Conservation (phyloP, 2,329 filamentous ascomycete genomes). For the Penicillium hesseltinei region DNA sequence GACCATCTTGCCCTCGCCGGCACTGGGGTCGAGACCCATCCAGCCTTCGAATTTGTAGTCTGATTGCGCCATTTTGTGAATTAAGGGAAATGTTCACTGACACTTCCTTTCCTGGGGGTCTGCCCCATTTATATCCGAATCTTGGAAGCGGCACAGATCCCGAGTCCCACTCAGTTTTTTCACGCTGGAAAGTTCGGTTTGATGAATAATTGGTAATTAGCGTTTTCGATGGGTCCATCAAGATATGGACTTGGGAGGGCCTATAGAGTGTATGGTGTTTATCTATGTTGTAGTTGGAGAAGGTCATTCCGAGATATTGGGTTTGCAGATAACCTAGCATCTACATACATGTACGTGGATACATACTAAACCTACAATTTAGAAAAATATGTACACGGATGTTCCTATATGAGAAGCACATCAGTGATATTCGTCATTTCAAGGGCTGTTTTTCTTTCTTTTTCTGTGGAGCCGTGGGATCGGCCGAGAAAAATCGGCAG, state of each 20-base stretch:
- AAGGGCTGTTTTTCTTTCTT: background rate
- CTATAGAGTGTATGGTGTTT: background rate
- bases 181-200: slow-evolving; percentile 12
- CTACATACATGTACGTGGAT: too few species aligned
- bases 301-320: background rate
- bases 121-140: slow-evolving; percentile 17
- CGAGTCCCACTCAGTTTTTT: slow-evolving; percentile 8
- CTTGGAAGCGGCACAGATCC: slow-evolving; percentile 2
- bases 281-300: background rate
- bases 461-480: background rate
- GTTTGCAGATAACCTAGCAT: background rate
- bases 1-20: slow-evolving; percentile 54
- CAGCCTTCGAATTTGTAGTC: slow-evolving; percentile 58
- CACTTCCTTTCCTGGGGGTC: background rate
- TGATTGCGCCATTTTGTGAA: slow-evolving; percentile 23
- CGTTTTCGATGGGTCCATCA: background rate
- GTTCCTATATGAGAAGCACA: too few species aligned
- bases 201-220: slow-evolving; percentile 20
- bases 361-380: background rate
- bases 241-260: background rate
- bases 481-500: background rate
- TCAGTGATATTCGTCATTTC: background rate
- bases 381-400: background rate
- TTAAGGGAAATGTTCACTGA: background rate
- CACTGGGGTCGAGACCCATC: slow-evolving; percentile 52